A percentile compares a stretch with the other conserved stretches of the same genome.
Evolutionary conservation across 441 rosid genomes (phyloP).

Genomic region (Adansonia grandidieri): DNA sequence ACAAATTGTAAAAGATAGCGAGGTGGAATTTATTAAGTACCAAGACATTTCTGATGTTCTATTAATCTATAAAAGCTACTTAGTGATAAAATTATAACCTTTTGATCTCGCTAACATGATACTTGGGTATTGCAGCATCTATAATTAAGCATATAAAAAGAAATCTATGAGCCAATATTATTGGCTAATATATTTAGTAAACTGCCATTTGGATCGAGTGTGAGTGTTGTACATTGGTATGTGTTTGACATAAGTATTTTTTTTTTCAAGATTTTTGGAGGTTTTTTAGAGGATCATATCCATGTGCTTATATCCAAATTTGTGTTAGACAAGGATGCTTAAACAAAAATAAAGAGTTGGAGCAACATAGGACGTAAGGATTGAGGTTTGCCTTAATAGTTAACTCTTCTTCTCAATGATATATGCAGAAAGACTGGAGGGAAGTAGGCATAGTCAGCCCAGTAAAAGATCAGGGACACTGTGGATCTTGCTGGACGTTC

Average conservation of each 20-base stretch:
- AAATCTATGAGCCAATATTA: background rate
- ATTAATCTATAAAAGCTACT: background rate
- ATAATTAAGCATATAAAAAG: background rate
- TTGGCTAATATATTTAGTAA: background rate
- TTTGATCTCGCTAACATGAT: background rate
- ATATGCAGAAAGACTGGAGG: conserved; percentile 91
- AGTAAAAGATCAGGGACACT: conserved; percentile 80
- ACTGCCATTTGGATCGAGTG: too few species aligned
- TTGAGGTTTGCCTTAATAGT: background rate
- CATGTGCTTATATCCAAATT: too few species aligned
- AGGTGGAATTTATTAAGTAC: background rate
- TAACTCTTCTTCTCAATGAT: background rate
- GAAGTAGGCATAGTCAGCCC: conserved; percentile 83
- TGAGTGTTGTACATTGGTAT: too few species aligned
- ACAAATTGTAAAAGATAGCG: background rate
- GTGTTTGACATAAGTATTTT: too few species aligned
- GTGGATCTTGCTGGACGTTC: conserved; percentile 99
- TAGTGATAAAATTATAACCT: background rate
- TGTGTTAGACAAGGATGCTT: background rate
- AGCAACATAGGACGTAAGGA: too few species aligned
- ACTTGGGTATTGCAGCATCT: background rate
- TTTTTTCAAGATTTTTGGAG: too few species aligned
- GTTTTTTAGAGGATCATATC: too few species aligned
- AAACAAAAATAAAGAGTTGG: too few species aligned
- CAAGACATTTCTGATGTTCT: background rate